Evolutionary conservation across 2,329 filamentous ascomycete species (phyloP).

Genomic region (Aplosporella prunicola): DNA sequence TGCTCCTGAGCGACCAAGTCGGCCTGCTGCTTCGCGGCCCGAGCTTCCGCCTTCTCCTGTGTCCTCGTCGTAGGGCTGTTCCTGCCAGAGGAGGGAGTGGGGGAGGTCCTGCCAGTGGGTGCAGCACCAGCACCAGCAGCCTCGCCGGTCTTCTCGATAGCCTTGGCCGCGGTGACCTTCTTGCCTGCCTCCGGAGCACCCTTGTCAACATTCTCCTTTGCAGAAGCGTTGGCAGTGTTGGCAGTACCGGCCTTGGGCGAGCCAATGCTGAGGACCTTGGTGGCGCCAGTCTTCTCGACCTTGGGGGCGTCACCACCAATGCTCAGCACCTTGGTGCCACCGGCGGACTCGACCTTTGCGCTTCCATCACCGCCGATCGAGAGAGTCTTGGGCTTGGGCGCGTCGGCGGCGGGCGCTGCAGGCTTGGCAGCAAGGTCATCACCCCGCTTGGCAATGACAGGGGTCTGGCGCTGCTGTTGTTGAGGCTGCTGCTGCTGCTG

Average conservation of each 20-base stretch:
- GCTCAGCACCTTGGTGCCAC: slow-evolving; percentile 52
- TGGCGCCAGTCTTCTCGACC: slow-evolving; percentile 38
- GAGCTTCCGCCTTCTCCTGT: slow-evolving; percentile 47
- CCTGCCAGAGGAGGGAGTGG: slow-evolving; percentile 72
- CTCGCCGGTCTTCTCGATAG: slow-evolving; percentile 83
- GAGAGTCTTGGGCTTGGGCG: slow-evolving; percentile 21
- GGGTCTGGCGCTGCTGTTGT: slow-evolving; percentile 40
- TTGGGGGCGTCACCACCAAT: slow-evolving; percentile 51
- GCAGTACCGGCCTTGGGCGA: slow-evolving; percentile 32
- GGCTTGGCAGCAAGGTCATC: slow-evolving; percentile 32
- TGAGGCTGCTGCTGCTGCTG: slow-evolving; percentile 19
- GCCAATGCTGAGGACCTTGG: slow-evolving; percentile 73
- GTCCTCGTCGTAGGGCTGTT: slow-evolving; percentile 68
- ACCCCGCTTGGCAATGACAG: slow-evolving; percentile 55
- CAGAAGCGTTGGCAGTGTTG: slow-evolving; percentile 43
- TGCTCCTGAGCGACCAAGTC: slow-evolving; percentile 81
- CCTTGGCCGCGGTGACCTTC: slow-evolving; percentile 79
- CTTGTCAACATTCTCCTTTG: slow-evolving; percentile 36
- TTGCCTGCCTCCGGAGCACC: slow-evolving; percentile 58
- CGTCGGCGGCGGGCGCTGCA: slow-evolving; percentile 33
- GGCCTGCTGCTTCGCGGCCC: slow-evolving; percentile 54
- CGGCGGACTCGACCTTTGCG: slow-evolving; percentile 57
- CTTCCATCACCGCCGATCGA: slow-evolving; percentile 24
- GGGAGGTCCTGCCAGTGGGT: slow-evolving; percentile 60
- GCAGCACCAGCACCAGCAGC: slow-evolving; percentile 40